A percentile compares a stretch with the other conserved stretches of the same genome.
Conservation (phyloP, 1,139 yeast species). For the Kodamaea plutei region DNA sequence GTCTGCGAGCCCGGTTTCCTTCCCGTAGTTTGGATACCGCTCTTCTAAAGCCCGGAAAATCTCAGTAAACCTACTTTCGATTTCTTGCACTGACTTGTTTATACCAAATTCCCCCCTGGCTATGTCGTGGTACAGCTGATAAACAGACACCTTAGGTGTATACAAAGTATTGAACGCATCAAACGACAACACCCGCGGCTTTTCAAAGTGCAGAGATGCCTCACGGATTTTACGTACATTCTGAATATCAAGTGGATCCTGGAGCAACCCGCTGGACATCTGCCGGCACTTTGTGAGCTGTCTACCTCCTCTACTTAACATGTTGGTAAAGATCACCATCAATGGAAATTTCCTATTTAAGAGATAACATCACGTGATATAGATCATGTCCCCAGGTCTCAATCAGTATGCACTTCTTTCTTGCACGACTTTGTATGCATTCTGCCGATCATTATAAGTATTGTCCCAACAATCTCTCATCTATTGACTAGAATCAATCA, state of each 20-base stretch:
- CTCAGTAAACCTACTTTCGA: slow-evolving; percentile 27
- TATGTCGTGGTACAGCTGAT: slow-evolving; percentile 48
- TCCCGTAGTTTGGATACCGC: slow-evolving; percentile 61
- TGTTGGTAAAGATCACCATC: no score
- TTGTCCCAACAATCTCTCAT: no score
- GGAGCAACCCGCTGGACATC: slow-evolving; percentile 9
- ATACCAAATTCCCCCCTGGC: slow-evolving; percentile 43
- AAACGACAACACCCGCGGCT: slow-evolving; percentile 53
- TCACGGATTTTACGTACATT: slow-evolving; percentile 28
- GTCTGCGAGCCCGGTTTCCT: slow-evolving; percentile 22
- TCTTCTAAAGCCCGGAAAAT: slow-evolving; percentile 22
- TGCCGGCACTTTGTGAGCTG: neutral
- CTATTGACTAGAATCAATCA: no score
- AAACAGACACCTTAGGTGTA: slow-evolving; percentile 51
- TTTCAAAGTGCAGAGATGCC: slow-evolving; percentile 26
- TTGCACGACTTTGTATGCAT: no score
- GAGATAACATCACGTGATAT: no score
- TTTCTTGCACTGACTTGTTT: slow-evolving; percentile 23
- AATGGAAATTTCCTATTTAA: no score
- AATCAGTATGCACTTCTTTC: no score
- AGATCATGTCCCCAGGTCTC: no score
- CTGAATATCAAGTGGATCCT: slow-evolving; percentile 26
- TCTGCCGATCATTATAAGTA: no score
- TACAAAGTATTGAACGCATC: slow-evolving; percentile 69
- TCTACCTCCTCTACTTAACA: neutral